Evolutionary conservation across 2,329 filamentous ascomycete species (phyloP), one percentile per base, ranked within the genome.

Genomic region (Orbilia oligospora): DNA sequence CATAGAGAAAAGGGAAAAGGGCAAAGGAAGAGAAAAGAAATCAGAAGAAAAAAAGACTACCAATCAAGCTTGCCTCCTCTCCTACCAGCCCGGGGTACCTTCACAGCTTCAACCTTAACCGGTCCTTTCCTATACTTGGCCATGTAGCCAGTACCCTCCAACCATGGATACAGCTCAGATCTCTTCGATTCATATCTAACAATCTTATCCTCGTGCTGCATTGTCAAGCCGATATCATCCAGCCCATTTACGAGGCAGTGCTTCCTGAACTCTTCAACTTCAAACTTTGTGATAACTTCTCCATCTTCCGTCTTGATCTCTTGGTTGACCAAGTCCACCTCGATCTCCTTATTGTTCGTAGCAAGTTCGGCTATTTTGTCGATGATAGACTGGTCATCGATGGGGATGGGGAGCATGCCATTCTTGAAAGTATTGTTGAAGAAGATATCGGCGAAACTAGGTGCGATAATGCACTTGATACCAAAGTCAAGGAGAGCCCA

Each of bases 381-480:
- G 3, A 97, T 86, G 36, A 89, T 87, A 0, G 86, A 87, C 81
- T 90, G 85, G 84, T 95, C 90, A 36, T 88, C 86, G 83, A 98
- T 92, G 76, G 88, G 86, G 79, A 98, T 90, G 58, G 95, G 94
- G 80, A 98, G 87, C 96, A 98, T 98, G 87, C 95, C 95, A 87
- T 99, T 99, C 89, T 99, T 98, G 89, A 97, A 98, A n/a, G 92
- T 96, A 88, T 99, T 99, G 90, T 97, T 97, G 90, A 95, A 97
- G 90, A 97, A 97, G 85, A 99, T 99, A 83, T 97, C 93, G 75
- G 92, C 92, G 81, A 89, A 93, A 0, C 92, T 94, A 0, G 93
- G 93, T 0, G 95, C 96, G 82, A 98, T 97, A 83, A 98, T 88
- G 84, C 92, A 95, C 84, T 92, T 93, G 86, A 99, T 97, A 81